Conservation (phyloP, 257 asterid species). For the Parsonsia alboflavescens region DNA sequence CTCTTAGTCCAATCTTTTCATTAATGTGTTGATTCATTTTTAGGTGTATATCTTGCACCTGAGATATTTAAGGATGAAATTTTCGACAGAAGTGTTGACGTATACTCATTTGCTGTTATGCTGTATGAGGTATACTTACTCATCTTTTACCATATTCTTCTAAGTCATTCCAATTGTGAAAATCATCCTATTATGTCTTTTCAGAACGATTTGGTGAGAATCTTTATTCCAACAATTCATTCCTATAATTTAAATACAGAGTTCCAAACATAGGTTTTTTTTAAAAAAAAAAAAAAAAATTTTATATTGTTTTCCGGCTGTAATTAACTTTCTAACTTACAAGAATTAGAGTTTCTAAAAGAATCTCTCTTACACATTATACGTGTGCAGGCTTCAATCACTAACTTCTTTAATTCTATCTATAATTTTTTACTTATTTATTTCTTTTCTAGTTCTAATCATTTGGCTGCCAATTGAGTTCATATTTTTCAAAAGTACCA, state of each 20-base stretch:
- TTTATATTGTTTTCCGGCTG: background rate
- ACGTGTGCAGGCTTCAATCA: background rate
- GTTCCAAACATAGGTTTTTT: background rate
- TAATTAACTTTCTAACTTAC: background rate
- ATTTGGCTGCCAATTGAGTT: background rate
- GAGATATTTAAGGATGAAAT: conserved; percentile 62
- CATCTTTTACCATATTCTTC: background rate
- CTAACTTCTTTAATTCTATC: background rate
- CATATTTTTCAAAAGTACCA: background rate
- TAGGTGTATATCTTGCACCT: conserved; percentile 81
- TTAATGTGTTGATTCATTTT: conserved; percentile 15
- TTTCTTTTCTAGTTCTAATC: background rate
- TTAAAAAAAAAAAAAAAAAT: background rate
- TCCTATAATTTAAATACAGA: background rate
- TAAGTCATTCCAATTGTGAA: background rate
- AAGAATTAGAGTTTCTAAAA: background rate
- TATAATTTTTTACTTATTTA: background rate
- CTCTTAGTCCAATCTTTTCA: no score
- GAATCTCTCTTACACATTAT: background rate
- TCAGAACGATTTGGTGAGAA: background rate
- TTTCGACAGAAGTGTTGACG: conserved; percentile 86
- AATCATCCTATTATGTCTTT: background rate
- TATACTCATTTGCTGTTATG: conserved; percentile 73
- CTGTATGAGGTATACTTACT: conserved; percentile 65
- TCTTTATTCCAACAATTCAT: no score